Conservation (phyloP, 805 yeast species). For the Metschnikowia sp. region DNA sequence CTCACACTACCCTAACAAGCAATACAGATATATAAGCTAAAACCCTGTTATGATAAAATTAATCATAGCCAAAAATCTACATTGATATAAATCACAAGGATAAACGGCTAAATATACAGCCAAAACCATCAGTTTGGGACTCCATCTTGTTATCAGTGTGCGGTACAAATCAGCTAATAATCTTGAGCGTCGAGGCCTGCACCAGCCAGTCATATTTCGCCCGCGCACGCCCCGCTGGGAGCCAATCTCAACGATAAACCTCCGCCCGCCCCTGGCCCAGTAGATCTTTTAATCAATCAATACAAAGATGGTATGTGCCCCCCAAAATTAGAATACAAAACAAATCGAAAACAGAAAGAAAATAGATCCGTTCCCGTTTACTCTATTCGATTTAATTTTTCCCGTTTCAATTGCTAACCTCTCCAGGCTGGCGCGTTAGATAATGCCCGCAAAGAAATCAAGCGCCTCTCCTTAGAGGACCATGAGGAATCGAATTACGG, state of each 20-base stretch:
- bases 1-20: too few species aligned
- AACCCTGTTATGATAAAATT: too few species aligned
- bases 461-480: constrained; percentile 75
- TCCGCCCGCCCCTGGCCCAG: neutral
- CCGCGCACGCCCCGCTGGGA: constrained; percentile 6
- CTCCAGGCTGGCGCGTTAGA: constrained; percentile 91
- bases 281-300: neutral
- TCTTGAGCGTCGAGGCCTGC: neutral
- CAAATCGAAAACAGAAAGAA: neutral
- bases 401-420: constrained; percentile 6
- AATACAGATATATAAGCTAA: too few species aligned
- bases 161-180: too few species aligned
- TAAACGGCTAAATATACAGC: too few species aligned
- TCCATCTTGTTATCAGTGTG: too few species aligned
- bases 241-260: constrained; percentile 10
- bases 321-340: neutral
- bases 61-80: too few species aligned
- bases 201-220: neutral
- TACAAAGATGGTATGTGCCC: constrained; percentile 11
- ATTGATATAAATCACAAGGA: too few species aligned
- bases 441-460: constrained; percentile 91
- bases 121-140: too few species aligned
- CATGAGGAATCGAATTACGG: constrained; percentile 79
- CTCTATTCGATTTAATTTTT: neutral
- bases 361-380: neutral